Percentiles rank a stretch among this genome's conserved stretches.
phyloP scores from a whole-genome alignment of 1,284 basidiomycete genomes.

The Cryptococcus wingfieldii region DNA sequence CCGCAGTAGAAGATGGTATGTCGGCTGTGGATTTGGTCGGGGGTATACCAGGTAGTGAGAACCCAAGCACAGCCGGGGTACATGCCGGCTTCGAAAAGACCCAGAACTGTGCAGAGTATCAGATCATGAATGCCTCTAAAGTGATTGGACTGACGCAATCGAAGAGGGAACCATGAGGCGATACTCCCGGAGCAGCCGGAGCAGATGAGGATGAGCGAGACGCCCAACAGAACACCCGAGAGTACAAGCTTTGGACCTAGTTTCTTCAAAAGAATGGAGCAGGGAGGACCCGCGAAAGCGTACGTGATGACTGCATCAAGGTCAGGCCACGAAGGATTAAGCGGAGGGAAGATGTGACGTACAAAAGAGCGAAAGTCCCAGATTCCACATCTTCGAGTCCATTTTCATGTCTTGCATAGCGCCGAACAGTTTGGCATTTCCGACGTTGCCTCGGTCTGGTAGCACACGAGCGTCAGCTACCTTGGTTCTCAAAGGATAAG shows the following conservation, averaged over 20 bases:
- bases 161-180: constrained; percentile 24
- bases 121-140: background rate
- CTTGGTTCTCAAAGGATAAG: background rate
- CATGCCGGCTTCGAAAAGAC: constrained; percentile 23
- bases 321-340: background rate
- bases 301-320: constrained; percentile 18
- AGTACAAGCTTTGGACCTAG: constrained; percentile 22
- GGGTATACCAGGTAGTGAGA: constrained; percentile 29
- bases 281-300: constrained; percentile 18
- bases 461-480: background rate
- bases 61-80: constrained; percentile 22
- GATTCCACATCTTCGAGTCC: constrained; percentile 20
- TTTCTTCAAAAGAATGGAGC: constrained; percentile 19
- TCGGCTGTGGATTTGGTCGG: constrained; percentile 17
- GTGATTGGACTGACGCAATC: constrained; percentile 16
- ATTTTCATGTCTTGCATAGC: background rate
- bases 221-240: constrained; percentile 9
- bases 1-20: constrained; percentile 22
- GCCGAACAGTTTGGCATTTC: constrained; percentile 1
- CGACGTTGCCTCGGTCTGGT: background rate
- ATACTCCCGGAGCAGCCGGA: constrained; percentile 16
- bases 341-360: background rate
- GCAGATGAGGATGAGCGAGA: constrained; percentile 17
- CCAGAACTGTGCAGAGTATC: constrained; percentile 11
- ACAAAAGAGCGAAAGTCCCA: constrained; percentile 24